phyloP scores from a whole-genome alignment of 306 rosid species.

The Quercus berberidifolia region DNA sequence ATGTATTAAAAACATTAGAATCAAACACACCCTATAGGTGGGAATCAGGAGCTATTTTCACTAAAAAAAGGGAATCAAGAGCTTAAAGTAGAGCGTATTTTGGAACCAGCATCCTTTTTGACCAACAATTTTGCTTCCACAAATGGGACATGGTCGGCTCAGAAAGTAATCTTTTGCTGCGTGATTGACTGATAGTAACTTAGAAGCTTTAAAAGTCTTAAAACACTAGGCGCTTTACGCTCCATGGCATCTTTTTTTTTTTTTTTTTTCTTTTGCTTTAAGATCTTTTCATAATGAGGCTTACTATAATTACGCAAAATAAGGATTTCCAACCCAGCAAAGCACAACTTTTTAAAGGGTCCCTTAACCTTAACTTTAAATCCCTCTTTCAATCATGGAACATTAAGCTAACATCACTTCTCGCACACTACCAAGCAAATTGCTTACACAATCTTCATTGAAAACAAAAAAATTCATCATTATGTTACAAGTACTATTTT shows the following conservation, averaged over 20 bases:
- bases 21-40: not conserved
- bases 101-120: slow-evolving; percentile 24
- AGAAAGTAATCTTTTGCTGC: slow-evolving; percentile 25
- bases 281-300: slow-evolving; percentile 26
- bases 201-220: not conserved
- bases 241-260: slow-evolving; percentile 2
- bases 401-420: slow-evolving; percentile 7
- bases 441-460: not conserved
- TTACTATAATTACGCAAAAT: slow-evolving; percentile 26
- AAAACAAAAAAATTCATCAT: not conserved
- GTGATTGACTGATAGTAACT: slow-evolving; percentile 18
- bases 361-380: slow-evolving; percentile 21
- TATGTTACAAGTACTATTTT: not conserved
- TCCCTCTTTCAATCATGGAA: slow-evolving; percentile 15
- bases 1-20: not conserved
- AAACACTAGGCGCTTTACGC: slow-evolving; percentile 18
- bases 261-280: slow-evolving; percentile 26
- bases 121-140: slow-evolving; percentile 30
- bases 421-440: slow-evolving; percentile 6
- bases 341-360: slow-evolving; percentile 15
- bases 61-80: not conserved
- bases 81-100: not conserved
- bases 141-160: slow-evolving; percentile 18
- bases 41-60: not conserved
- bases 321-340: slow-evolving; percentile 24